A percentile compares a stretch with the other conserved stretches of the same genome.
Evolutionary conservation across 2,329 filamentous ascomycete genomes (phyloP).

Genomic region (Colletotrichum costaricense): DNA sequence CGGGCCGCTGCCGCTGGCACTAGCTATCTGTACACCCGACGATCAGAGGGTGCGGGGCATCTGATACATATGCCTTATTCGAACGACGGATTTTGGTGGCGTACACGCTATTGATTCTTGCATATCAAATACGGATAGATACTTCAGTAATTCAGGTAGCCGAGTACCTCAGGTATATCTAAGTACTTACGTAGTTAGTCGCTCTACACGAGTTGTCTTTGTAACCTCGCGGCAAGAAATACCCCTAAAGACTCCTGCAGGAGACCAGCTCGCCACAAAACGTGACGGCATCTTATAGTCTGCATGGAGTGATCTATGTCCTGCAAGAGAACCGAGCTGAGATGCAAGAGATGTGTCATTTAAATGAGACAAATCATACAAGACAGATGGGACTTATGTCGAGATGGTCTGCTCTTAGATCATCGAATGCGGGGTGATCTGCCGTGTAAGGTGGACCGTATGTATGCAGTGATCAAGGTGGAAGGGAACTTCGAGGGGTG

Average conservation of each 20-base stretch:
- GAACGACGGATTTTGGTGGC: neutral
- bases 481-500: neutral
- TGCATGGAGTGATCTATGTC: neutral
- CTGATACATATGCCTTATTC: neutral
- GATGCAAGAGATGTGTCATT: neutral
- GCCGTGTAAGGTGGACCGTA: neutral
- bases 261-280: constrained; percentile 2
- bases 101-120: neutral
- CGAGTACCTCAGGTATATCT: neutral
- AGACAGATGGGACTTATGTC: neutral
- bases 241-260: neutral
- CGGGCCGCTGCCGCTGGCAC: too few species aligned
- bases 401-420: neutral
- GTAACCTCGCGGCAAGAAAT: neutral
- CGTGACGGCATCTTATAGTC: neutral
- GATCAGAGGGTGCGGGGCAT: too few species aligned
- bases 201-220: neutral
- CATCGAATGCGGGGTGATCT: neutral
- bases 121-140: neutral
- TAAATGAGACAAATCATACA: neutral
- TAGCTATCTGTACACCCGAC: too few species aligned
- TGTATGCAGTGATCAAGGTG: neutral
- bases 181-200: neutral
- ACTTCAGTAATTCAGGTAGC: too few species aligned
- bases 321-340: neutral